Conservation (phyloP, 2,329 filamentous ascomycete genomes). For the Tolypocladium cylindrosporum region DNA sequence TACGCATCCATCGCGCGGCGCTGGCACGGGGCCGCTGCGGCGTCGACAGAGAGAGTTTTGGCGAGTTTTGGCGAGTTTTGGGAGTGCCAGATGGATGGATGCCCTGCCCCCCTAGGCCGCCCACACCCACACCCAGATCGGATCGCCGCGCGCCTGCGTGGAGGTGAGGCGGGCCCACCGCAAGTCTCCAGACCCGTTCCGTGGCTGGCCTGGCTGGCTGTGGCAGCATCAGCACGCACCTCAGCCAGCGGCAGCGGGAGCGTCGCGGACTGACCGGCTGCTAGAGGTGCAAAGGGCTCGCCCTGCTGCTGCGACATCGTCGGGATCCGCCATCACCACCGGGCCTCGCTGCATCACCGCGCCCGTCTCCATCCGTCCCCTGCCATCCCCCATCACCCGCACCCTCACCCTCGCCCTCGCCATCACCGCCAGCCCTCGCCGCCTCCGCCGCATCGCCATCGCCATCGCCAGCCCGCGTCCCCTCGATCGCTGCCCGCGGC, state of each 20-base stretch:
- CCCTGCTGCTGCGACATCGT: conserved; percentile 5
- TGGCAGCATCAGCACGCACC: background rate
- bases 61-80: background rate
- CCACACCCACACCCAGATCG: background rate
- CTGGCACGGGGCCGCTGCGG: background rate
- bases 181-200: conserved; percentile 5
- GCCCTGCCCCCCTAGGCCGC: background rate
- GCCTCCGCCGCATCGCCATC: background rate
- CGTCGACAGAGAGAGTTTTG: background rate
- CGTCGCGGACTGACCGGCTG: background rate
- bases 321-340: conserved; percentile 3
- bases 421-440: background rate
- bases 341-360: conserved; percentile 1
- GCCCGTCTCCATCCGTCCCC: background rate
- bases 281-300: background rate
- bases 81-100: too few species aligned
- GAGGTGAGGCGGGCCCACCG: background rate
- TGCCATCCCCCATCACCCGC: background rate
- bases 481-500: background rate
- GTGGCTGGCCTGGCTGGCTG: background rate
- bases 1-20: background rate
- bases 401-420: background rate
- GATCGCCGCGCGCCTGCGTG: background rate
- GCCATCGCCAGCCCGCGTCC: background rate
- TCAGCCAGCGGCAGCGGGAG: background rate